A percentile compares a stretch with the other conserved stretches of the same genome.
phyloP scores from a whole-genome alignment of 148 eudicot species.

The Vaccinium macrocarpon region DNA sequence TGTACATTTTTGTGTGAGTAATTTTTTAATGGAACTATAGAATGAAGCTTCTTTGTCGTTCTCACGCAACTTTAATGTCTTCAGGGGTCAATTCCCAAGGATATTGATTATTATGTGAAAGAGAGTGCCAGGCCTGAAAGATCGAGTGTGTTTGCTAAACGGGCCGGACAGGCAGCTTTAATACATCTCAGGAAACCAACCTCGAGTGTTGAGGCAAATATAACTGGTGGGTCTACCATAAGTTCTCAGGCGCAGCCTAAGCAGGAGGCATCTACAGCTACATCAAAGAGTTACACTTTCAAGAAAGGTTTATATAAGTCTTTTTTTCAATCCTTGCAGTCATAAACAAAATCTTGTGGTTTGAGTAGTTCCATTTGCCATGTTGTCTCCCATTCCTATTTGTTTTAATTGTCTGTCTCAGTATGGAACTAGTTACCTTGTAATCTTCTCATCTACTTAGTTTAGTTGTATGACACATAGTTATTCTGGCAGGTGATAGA shows the following conservation, averaged over 20 bases:
- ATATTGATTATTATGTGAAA: conserved; percentile 49
- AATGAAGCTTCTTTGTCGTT: background rate
- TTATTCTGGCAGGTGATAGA: conserved; percentile 66
- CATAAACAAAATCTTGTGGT: background rate
- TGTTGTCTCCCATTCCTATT: background rate
- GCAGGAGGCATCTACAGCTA: conserved; percentile 88
- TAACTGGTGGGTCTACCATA: conserved; percentile 65
- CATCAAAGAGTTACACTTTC: conserved; percentile 70
- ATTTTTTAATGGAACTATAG: background rate
- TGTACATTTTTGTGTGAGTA: background rate
- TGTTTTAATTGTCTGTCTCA: background rate
- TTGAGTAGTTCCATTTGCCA: background rate
- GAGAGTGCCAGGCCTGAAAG: conserved; percentile 64
- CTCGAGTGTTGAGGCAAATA: conserved; percentile 85
- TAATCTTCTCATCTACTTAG: background rate
- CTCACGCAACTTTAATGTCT: background rate
- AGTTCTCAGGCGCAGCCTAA: conserved; percentile 69
- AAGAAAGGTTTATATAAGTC: conserved; percentile 58
- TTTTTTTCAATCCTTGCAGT: background rate
- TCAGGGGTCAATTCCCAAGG: conserved; percentile 67
- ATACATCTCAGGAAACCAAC: conserved; percentile 66
- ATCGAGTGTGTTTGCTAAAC: conserved; percentile 54
- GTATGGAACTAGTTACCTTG: background rate
- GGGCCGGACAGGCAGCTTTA: conserved; percentile 47
- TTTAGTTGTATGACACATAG: conserved; percentile 12